phyloP scores from a whole-genome alignment of 768 basidiomycete species.

The Cystofilobasidium macerans region DNA sequence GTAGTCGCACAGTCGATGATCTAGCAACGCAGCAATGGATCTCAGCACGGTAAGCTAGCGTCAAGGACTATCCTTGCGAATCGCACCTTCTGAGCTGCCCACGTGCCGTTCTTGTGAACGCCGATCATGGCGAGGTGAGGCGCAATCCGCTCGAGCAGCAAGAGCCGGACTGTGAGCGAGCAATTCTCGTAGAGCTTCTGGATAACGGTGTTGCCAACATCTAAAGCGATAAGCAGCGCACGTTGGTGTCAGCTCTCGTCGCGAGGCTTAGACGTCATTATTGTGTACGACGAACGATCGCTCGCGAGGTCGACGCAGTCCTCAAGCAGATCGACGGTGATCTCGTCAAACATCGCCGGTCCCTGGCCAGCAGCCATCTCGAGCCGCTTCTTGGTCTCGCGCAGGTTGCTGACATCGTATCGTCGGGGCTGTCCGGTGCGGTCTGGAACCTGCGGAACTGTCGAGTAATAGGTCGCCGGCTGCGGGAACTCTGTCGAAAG shows the following conservation, averaged over 20 bases:
- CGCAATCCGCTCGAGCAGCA: slow-evolving; percentile 84
- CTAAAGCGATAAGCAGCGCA: not conserved
- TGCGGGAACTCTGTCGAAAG: slow-evolving; percentile 64
- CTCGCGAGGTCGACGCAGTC: slow-evolving; percentile 92
- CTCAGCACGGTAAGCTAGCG: not conserved
- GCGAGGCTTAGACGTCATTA: not conserved
- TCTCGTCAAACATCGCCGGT: slow-evolving; percentile 81
- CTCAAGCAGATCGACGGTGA: slow-evolving; percentile 81
- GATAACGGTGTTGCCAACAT: slow-evolving; percentile 93
- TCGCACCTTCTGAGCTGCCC: slow-evolving; percentile 85
- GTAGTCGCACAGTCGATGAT: slow-evolving; percentile 88
- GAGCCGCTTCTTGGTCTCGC: slow-evolving; percentile 84
- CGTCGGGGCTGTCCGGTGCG: slow-evolving; percentile 63
- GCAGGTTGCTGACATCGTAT: slow-evolving; percentile 86
- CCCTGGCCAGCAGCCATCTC: slow-evolving; percentile 76
- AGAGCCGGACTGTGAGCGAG: slow-evolving; percentile 60
- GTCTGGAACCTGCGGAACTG: slow-evolving; percentile 81
- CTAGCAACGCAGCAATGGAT: no score
- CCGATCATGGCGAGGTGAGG: slow-evolving; percentile 96
- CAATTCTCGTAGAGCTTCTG: slow-evolving; percentile 94
- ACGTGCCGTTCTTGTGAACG: slow-evolving; percentile 98
- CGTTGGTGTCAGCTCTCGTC: not conserved
- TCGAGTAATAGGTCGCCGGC: slow-evolving; percentile 90
- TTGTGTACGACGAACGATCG: slow-evolving; percentile 49
- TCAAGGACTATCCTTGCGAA: not conserved